Evolutionary conservation across 1,284 basidiomycete species (phyloP), one percentile per base, ranked within the genome.

Genomic region (Tranzscheliella williamsii): DNA sequence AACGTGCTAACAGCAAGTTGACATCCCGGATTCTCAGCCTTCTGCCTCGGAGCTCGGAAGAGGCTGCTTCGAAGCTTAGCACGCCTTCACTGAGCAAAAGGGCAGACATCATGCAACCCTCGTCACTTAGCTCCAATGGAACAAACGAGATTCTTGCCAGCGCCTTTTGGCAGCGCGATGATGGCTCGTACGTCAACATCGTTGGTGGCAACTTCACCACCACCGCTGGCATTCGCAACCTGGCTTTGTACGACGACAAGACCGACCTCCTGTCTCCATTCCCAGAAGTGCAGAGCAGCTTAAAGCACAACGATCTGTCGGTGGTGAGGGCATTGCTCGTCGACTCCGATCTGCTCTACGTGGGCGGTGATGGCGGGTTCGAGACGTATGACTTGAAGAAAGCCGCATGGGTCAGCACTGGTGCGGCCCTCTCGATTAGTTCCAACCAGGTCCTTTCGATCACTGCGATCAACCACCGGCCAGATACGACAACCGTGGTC

Each of bases 191-290:
- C 33, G 79, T 90, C 35, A 85, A 85, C 29, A 85, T 96, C 60
- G 81, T 97, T 39, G 93, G 91, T 29, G 93, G 93, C 38, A 92
- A 94, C 79, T 96, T 95, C 75, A 85, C 86, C 4, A 87, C 87
- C 68, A 70, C 81, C 3, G 40, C 67, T 23, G 75, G 83, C 6
- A 67, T 78, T 21, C 80, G 81, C 56, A 87, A 84, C 38, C 76
- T 97, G 24, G 90, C 85, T 0, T 80, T 92, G 37, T 95, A 94
- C 76, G 82, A 90, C 73, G 79, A 84, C 7, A 69, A 39, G 16
- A 56, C 39, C 24, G 34, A 38, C n/a, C 79, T 79, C 5, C 79
- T 87, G n/a, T 79, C 82, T 24, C 81, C 85, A 1, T 82, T 94
- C 15, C 73, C 78, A 11, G 76, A 36, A 13, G 42, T 35, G 15